Evolutionary conservation across 148 eudicot species (phyloP), one percentile per base, ranked within the genome.

Genomic region (Silene latifolia): DNA sequence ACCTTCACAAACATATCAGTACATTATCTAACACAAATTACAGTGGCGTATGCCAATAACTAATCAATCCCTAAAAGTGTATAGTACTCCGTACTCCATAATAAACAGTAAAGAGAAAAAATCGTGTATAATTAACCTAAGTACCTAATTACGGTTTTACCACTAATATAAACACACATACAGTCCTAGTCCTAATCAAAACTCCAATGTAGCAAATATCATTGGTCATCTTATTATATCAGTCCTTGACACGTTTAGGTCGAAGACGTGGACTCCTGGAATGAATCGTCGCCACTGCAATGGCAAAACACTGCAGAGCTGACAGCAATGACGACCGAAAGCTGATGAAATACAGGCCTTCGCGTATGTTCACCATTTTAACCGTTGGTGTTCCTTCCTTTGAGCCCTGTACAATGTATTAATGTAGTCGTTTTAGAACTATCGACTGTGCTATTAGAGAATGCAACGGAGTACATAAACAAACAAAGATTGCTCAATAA

Each of bases 251-350:
- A 85, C 69, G 73, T 77, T 78, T 80, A 39, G 89, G 85, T 67
- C 81, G 80, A 78, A 87, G 87, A 62, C 70, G 69, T 8, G 84
- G 88, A 77, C 78, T 86, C 48, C 74, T 85, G 71, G 87, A 83
- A 82, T 92, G 97, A 80, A 88, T 69, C 24, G 86, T 78, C 20
- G 97, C 87, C 69, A 87, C 91, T 21, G 95, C 91, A 68, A 92
- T 86, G 2, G 95, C 84, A 64, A 90, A 83, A 81, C 85, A 83
- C 84, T 92, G 97, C 85, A 92, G 68, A 71, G 89, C 76, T 73
- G 95, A 92, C 46, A 92, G 56, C 48, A 57, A 79, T 46, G 80
- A 82, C 48, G 93, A 71, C 54, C 77, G 81, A 71, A 89, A 93
- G 73, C 88, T 84, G 64, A 91, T 79, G 80, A 78, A 89, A 70